phyloP scores from a whole-genome alignment of 768 basidiomycete species.

The Boletus coccyginus region DNA sequence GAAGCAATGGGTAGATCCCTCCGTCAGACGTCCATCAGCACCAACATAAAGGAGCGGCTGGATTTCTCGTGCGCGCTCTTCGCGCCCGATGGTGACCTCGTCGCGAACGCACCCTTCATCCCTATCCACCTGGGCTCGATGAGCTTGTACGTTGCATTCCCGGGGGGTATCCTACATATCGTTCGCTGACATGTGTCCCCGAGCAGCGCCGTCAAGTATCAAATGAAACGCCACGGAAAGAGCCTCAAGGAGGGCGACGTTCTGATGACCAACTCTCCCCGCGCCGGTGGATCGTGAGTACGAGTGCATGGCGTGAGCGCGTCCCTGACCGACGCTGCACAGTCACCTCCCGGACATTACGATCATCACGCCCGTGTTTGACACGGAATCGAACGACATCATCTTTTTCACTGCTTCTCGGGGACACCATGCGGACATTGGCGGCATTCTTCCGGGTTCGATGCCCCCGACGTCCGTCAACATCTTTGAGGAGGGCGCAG shows the following conservation, averaged over 20 bases:
- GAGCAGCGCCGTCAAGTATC: conserved; percentile 79
- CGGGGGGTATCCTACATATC: no score
- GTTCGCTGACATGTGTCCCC: neutral
- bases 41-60: conserved; percentile 94
- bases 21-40: conserved; percentile 86
- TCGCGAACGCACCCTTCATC: conserved; percentile 92
- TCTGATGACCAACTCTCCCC: conserved; percentile 88
- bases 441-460: conserved; percentile 87
- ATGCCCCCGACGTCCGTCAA: conserved; percentile 94
- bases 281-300: conserved; percentile 83
- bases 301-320: conserved; percentile 29
- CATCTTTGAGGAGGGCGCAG: conserved; percentile 92
- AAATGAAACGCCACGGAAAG: conserved; percentile 74
- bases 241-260: conserved; percentile 87
- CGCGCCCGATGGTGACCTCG: conserved; percentile 89
- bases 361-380: conserved; percentile 90
- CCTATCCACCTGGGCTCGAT: conserved; percentile 86
- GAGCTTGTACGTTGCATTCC: conserved; percentile 65
- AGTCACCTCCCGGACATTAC: conserved; percentile 87
- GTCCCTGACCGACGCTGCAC: neutral
- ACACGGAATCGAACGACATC: conserved; percentile 58
- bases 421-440: conserved; percentile 93
- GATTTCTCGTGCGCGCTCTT: conserved; percentile 96
- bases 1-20: conserved; percentile 93
- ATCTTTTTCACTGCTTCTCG: conserved; percentile 93